These are phyloP conservation scores for Clonostachys sp. DNA, from an alignment of 2,329 filamentous ascomycete species.

Conservation along the genomic window DNA sequence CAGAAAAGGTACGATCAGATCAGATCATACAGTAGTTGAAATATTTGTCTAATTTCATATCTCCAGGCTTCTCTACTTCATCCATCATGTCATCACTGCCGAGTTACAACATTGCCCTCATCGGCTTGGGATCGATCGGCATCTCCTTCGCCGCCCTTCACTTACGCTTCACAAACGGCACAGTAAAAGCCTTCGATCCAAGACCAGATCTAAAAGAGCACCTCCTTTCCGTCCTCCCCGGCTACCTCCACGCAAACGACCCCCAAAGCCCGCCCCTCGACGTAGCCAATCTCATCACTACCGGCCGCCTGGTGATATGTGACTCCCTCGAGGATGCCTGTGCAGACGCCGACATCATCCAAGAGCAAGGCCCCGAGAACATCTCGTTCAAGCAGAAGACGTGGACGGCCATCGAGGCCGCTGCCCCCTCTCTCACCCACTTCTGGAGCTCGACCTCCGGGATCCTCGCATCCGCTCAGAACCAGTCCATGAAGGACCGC, in stretches of 20 bases:
- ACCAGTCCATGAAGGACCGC: slow-evolving; percentile 8
- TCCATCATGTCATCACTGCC: background rate
- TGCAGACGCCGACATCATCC: slow-evolving; percentile 41
- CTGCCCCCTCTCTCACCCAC: slow-evolving; percentile 35
- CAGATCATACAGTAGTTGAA: too few relatives aligned
- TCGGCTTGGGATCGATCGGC: slow-evolving; percentile 42
- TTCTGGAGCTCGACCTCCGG: slow-evolving; percentile 56
- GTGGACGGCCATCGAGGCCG: slow-evolving; percentile 43
- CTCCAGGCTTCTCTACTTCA: too few relatives aligned
- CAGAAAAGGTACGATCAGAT: too few relatives aligned
- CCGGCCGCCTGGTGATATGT: slow-evolving; percentile 22
- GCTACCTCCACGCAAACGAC: background rate
- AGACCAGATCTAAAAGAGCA: slow-evolving; percentile 39
- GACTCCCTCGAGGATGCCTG: slow-evolving; percentile 34
- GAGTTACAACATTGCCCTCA: slow-evolving; percentile 19
- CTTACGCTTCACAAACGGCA: slow-evolving; percentile 28
- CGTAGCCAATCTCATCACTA: background rate
- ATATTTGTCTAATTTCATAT: too few relatives aligned
- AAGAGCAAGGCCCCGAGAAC: slow-evolving; percentile 56
- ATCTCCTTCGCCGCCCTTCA: slow-evolving; percentile 52
- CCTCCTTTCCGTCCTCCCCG: slow-evolving; percentile 19
- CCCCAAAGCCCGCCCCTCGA: slow-evolving; percentile 9
- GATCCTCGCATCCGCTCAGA: slow-evolving; percentile 47
- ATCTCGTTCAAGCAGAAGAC: slow-evolving; percentile 41
- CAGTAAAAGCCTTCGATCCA: slow-evolving; percentile 43